Evolutionary conservation across 2,329 filamentous ascomycete species (phyloP).

Genomic region (Metarhizium robertsii): DNA sequence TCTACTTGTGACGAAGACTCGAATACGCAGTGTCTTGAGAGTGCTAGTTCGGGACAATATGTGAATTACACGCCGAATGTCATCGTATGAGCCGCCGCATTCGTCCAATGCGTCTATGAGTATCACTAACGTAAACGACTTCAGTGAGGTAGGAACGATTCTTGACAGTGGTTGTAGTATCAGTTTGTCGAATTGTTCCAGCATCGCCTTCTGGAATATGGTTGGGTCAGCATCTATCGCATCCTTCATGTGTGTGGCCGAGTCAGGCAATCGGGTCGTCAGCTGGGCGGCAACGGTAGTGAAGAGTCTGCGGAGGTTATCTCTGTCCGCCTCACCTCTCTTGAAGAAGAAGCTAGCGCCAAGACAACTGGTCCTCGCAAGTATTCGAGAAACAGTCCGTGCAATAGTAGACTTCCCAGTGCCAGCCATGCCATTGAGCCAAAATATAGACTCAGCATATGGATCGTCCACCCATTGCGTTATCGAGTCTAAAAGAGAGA

Average conservation of each 20-base stretch:
- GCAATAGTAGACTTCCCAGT: slow-evolving; percentile 31
- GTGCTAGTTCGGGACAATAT: neutral
- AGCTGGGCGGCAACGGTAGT: slow-evolving; percentile 29
- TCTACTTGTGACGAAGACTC: slow-evolving; percentile 31
- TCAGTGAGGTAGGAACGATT: neutral
- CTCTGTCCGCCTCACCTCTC: slow-evolving; percentile 27
- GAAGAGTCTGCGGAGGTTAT: slow-evolving; percentile 25
- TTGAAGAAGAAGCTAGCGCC: slow-evolving; percentile 34
- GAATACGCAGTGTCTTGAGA: slow-evolving; percentile 10
- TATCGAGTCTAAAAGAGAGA: slow-evolving; percentile 18
- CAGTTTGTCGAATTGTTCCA: slow-evolving; percentile 32
- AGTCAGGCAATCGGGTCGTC: slow-evolving; percentile 11
- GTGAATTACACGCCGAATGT: slow-evolving; percentile 22
- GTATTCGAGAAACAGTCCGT: slow-evolving; percentile 17
- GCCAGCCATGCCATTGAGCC: slow-evolving; percentile 28
- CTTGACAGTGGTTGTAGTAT: slow-evolving; percentile 23
- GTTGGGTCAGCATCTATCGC: too few species aligned
- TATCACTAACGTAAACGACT: slow-evolving; percentile 12
- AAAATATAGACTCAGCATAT: slow-evolving; percentile 20
- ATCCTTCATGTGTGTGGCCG: too few species aligned
- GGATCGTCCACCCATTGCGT: slow-evolving; percentile 16
- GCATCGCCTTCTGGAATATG: slow-evolving; percentile 12
- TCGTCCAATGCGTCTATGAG: slow-evolving; percentile 26
- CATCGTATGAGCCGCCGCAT: slow-evolving; percentile 15
- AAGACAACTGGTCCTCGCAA: slow-evolving; percentile 8